Evolutionary conservation across 768 basidiomycete species (phyloP).

Genomic region (Rhodotorula kratochvilovae): DNA sequence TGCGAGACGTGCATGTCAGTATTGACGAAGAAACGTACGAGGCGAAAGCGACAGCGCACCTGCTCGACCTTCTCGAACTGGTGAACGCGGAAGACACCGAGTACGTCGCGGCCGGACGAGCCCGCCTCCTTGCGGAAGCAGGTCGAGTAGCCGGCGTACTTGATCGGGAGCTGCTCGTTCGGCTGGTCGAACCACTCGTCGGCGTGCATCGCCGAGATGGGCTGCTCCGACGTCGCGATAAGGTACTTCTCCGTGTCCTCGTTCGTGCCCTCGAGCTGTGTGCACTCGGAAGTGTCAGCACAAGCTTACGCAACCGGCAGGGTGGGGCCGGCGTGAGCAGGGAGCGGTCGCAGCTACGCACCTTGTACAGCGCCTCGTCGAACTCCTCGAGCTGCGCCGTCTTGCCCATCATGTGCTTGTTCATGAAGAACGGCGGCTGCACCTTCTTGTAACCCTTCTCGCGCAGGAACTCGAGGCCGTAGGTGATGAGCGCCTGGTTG

Average conservation of each 20-base stretch:
- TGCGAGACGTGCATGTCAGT: slow-evolving; percentile 48
- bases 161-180: slow-evolving; percentile 82
- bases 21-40: no score
- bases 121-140: slow-evolving; percentile 99
- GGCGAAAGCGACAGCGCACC: slow-evolving; percentile 43
- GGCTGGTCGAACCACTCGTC: slow-evolving; percentile 98
- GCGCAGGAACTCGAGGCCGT: slow-evolving; percentile 88
- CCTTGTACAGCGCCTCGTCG: slow-evolving; percentile 77
- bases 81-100: slow-evolving; percentile 99
- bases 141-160: slow-evolving; percentile 62
- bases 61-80: slow-evolving; percentile 98
- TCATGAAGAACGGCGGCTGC: slow-evolving; percentile 97
- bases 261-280: slow-evolving; percentile 66
- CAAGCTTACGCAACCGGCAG: no score
- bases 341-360: not conserved
- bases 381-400: slow-evolving; percentile 98
- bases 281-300: not conserved
- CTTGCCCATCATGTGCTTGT: slow-evolving; percentile 93
- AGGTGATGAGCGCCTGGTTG: slow-evolving; percentile 90
- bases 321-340: not conserved
- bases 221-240: slow-evolving; percentile 98
- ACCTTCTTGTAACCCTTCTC: slow-evolving; percentile 82
- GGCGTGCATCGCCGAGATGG: slow-evolving; percentile 89
- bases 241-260: slow-evolving; percentile 85
- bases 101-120: slow-evolving; percentile 93